Percentiles rank a stretch among this genome's conserved stretches.
Evolutionary conservation across 768 basidiomycete species (phyloP).

Genomic region (Tephrocybe sp.): DNA sequence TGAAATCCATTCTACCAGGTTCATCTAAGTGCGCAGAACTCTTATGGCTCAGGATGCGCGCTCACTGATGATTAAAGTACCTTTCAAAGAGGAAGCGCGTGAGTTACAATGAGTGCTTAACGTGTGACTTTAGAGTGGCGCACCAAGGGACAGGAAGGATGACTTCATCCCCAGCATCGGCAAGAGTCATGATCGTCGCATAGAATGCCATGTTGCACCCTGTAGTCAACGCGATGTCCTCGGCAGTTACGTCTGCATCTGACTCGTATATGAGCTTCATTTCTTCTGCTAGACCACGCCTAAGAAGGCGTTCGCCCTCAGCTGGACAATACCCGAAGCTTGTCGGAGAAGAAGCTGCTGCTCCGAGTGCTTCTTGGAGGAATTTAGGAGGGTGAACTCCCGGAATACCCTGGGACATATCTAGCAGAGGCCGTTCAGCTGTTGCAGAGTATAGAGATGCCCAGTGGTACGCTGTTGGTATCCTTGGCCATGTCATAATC

Average conservation of each 20-base stretch:
- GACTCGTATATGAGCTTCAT: slow-evolving; percentile 59
- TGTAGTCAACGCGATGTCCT: slow-evolving; percentile 68
- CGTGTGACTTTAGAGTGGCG: slow-evolving; percentile 4
- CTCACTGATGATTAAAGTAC: slow-evolving; percentile 70
- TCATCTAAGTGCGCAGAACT: background rate
- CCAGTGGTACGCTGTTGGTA: slow-evolving; percentile 62
- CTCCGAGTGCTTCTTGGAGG: slow-evolving; percentile 49
- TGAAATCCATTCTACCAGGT: slow-evolving; percentile 59
- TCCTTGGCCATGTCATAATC: slow-evolving; percentile 31
- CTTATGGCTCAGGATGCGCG: background rate
- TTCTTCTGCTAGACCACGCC: slow-evolving; percentile 56
- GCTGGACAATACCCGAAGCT: slow-evolving; percentile 59
- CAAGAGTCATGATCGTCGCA: slow-evolving; percentile 59
- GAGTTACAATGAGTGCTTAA: background rate
- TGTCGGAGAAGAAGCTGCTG: slow-evolving; percentile 38
- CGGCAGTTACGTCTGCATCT: slow-evolving; percentile 42
- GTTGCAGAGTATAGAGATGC: slow-evolving; percentile 42
- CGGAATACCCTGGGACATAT: slow-evolving; percentile 77
- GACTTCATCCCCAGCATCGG: slow-evolving; percentile 69
- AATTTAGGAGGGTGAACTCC: slow-evolving; percentile 57
- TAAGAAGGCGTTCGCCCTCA: slow-evolving; percentile 55
- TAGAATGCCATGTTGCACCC: slow-evolving; percentile 78
- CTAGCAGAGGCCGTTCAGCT: slow-evolving; percentile 51
- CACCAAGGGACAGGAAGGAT: slow-evolving; percentile 76
- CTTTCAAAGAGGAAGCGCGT: slow-evolving; percentile 23